Conservation (phyloP, 2,329 filamentous ascomycete genomes). For the Ophiocordyceps polyrhachis-furcata region DNA sequence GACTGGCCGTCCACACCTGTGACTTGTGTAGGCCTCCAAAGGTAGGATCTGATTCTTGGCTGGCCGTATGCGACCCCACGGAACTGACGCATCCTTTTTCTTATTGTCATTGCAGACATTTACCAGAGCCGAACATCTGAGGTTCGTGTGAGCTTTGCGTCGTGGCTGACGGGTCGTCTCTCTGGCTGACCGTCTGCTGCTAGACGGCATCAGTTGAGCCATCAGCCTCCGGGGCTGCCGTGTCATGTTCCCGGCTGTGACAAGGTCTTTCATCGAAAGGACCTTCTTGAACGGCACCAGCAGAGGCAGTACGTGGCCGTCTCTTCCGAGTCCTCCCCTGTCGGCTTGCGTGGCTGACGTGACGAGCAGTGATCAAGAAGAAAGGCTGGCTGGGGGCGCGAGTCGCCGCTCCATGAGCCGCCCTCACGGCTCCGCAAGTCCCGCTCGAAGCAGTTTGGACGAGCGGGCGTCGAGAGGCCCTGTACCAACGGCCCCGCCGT, state of each 20-base stretch:
- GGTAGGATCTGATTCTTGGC: conserved; percentile 13
- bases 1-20: conserved; percentile 36
- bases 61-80: neutral
- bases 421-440: conserved; percentile 5
- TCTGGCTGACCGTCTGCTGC: conserved; percentile 7
- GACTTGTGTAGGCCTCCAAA: conserved; percentile 32
- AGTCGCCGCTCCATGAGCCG: conserved; percentile 3
- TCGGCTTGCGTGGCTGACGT: neutral
- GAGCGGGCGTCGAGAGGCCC: conserved; percentile 4
- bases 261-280: conserved; percentile 37
- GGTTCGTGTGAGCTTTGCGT: conserved; percentile 19
- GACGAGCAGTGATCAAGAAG: conserved; percentile 2
- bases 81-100: conserved; percentile 1
- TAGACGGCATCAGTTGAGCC: conserved; percentile 42
- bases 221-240: conserved; percentile 31
- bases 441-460: conserved; percentile 3
- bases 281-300: conserved; percentile 39
- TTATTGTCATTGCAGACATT: conserved; percentile 31
- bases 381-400: conserved; percentile 1
- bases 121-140: conserved; percentile 42
- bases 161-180: neutral
- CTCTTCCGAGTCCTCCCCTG: neutral
- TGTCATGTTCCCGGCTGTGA: conserved; percentile 36
- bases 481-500: conserved; percentile 7
- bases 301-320: conserved; percentile 16